These are phyloP conservation scores for Kluyveromyces nonfermentans DNA, from an alignment of 805 yeast species.

Conservation along the genomic window DNA sequence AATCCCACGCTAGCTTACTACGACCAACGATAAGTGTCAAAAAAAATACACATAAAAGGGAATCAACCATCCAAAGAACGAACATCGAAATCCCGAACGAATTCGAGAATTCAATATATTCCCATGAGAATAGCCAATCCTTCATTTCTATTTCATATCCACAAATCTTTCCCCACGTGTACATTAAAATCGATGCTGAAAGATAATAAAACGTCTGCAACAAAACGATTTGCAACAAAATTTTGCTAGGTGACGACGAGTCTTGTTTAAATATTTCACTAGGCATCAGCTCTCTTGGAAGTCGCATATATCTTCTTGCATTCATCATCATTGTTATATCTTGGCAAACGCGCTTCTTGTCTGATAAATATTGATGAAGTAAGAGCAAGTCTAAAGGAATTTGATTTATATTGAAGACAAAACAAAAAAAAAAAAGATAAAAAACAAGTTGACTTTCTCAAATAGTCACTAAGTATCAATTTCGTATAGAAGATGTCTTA, in stretches of 20 bases:
- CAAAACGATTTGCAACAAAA: slow-evolving; percentile 62
- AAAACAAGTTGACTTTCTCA: no score
- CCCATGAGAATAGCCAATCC: slow-evolving; percentile 74
- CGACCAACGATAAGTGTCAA: slow-evolving; percentile 85
- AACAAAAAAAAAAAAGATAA: no score
- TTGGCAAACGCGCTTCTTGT: not conserved
- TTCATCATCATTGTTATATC: slow-evolving; percentile 19
- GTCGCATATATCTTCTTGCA: slow-evolving; percentile 22
- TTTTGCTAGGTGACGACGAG: slow-evolving; percentile 47
- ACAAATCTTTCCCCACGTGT: slow-evolving; percentile 52
- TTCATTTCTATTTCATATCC: slow-evolving; percentile 60
- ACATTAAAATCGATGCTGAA: slow-evolving; percentile 59
- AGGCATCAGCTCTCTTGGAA: slow-evolving; percentile 23
- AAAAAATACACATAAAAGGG: slow-evolving; percentile 74
- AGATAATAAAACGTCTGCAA: slow-evolving; percentile 72
- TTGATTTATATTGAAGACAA: no score
- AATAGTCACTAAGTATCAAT: no score
- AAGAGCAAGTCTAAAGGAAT: no score
- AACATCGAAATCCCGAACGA: slow-evolving; percentile 72
- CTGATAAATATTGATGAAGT: no score
- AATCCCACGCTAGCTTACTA: slow-evolving; percentile 91
- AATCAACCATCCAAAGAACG: slow-evolving; percentile 71
- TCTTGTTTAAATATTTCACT: slow-evolving; percentile 31
- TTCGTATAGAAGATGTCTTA: no score
- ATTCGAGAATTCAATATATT: slow-evolving; percentile 58